Base-by-base conservation (phyloP, 345 rosid genomes). In the Raphanus sativus region DNA sequence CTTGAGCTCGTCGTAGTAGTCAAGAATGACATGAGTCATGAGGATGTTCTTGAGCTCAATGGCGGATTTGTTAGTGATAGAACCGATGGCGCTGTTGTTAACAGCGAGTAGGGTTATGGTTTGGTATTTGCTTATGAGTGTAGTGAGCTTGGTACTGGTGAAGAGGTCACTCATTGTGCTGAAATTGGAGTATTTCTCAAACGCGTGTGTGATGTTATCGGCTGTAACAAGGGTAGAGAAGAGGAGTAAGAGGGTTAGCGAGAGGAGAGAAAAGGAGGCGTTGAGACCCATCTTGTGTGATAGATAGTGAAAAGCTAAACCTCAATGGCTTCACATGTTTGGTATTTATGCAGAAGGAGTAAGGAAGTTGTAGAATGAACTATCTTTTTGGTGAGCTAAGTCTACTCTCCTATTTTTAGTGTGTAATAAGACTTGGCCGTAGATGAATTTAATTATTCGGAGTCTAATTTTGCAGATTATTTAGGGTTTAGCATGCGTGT, bases 81-180 rank as follows among this genome's bases (percentile, higher is more conserved):
- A 48, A 40, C 69, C 55, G 1, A 89, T 45, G 21, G 81, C 70
- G 4, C 62, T 65, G 60, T 88, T 85, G 69, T 74, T 79, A 2
- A 89, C 66, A 45, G 83, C 88, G 0, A 89, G 90, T 13, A 89
- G 5, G 16, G 94, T 87, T 55, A 89, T 83, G 75, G 89, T 85
- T 2, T 52, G 79, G 48, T 86, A 84, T 8, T 62, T 60, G 81
- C 73, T 86, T 69, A 84, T 82, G 5, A 38, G 60, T n/a, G 8
- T 45, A 11, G 54, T 34, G 62, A 89, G 83, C 4, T 81, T 70
- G 15, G 88, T 82, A 48, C 74, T 61, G n/a, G 40, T 70, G n/a
- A 89, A 75, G 26, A 81, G 82, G 59, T 74, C 75, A 11, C 75
- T 83, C 76, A 89, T 84, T 54, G 74, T 77, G 64, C 82, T 72